These are phyloP conservation scores for Herpotrichia juniperi DNA, from an alignment of 2,329 filamentous ascomycete species.

Conservation along the genomic window DNA sequence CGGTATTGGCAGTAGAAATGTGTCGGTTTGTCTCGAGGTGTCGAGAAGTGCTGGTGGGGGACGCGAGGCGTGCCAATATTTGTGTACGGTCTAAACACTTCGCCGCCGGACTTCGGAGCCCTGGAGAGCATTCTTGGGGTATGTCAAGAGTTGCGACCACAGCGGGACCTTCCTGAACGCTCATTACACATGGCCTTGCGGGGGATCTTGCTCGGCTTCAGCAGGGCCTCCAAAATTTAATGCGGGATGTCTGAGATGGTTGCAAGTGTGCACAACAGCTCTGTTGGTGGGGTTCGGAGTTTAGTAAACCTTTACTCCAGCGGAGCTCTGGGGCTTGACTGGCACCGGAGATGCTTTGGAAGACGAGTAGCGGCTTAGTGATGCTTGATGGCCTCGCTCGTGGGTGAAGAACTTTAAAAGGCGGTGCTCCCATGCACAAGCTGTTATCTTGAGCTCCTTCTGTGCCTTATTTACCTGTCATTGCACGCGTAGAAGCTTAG, in stretches of 20 bases:
- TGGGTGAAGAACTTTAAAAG: slow-evolving; percentile 26
- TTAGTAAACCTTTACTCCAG: slow-evolving; percentile 37
- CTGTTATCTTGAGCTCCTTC: slow-evolving; percentile 20
- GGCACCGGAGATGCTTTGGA: slow-evolving; percentile 42
- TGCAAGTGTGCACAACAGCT: slow-evolving; percentile 11
- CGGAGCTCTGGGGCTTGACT: slow-evolving; percentile 24
- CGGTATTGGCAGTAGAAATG: background rate
- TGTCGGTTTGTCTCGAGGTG: no score
- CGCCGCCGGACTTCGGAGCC: slow-evolving; percentile 27
- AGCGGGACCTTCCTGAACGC: slow-evolving; percentile 19
- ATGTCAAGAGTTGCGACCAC: slow-evolving; percentile 19
- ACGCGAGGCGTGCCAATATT: no score
- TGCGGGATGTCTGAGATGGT: slow-evolving; percentile 14
- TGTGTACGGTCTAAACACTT: no score
- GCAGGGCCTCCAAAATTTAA: background rate
- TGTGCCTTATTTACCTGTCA: background rate
- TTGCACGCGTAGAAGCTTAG: background rate
- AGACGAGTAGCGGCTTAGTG: slow-evolving; percentile 40
- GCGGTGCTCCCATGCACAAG: slow-evolving; percentile 20
- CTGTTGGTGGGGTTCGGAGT: slow-evolving; percentile 40
- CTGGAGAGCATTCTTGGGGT: slow-evolving; percentile 6
- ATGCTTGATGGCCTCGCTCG: slow-evolving; percentile 34
- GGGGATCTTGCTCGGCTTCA: slow-evolving; percentile 3
- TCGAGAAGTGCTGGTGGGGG: no score
- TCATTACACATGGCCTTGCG: background rate